Evolutionary conservation across 257 asterid species (phyloP).

Genomic region (Misopates orontium): DNA sequence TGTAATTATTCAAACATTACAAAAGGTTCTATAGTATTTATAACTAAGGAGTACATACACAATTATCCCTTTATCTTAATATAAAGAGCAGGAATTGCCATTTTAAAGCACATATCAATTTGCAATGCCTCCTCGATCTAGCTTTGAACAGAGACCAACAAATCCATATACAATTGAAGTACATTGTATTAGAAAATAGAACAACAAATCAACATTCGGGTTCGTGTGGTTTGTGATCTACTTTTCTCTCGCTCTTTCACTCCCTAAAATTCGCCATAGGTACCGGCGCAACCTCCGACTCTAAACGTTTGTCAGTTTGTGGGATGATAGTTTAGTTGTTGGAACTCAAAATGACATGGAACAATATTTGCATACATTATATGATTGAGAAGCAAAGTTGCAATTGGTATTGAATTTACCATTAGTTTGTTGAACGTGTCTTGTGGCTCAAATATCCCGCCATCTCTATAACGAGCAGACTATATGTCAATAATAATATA

Average conservation of each 20-base stretch:
- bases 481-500: constrained; percentile 28
- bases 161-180: no score
- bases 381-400: constrained; percentile 25
- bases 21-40: no score
- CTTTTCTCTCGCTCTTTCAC: constrained; percentile 75
- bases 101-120: no score
- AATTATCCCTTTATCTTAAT: no score
- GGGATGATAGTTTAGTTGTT: constrained; percentile 26
- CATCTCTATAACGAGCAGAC: constrained; percentile 83
- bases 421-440: constrained; percentile 98
- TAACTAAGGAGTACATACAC: no score
- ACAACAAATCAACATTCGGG: constrained; percentile 66
- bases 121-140: no score
- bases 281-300: constrained; percentile 98
- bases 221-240: constrained; percentile 58
- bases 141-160: no score
- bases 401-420: constrained; percentile 53
- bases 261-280: constrained; percentile 86
- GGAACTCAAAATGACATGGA: neutral
- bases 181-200: constrained; percentile 19
- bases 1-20: no score
- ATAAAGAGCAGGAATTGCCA: no score
- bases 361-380: constrained; percentile 12
- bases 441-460: constrained; percentile 71
- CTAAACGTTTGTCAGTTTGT: constrained; percentile 86